Evolutionary conservation across 805 yeast genomes (phyloP), one percentile per base, ranked within the genome.

Genomic region (Nakazawaea peltata): DNA sequence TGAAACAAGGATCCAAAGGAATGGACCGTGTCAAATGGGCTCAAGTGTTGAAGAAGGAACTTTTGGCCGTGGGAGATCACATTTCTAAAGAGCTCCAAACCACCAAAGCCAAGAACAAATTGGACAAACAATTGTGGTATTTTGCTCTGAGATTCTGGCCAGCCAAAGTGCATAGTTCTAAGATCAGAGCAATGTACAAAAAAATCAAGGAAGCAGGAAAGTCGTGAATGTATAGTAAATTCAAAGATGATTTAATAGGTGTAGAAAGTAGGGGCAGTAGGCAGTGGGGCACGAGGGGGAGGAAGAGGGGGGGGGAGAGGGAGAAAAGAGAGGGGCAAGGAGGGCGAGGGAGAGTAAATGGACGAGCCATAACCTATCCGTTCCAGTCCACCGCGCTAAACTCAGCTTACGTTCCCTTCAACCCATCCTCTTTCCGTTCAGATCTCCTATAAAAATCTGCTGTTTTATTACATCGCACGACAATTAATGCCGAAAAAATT

Each of bases 101-200:
- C 27, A 48, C 41, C 16, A 30, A 38, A 2, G 69, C 65, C 48
- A 46, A 61, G 39, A n/a, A 16, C 15, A 16, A 14, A 8, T 26
- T 30, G 23, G 62, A 65, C 39, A 78, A 71, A 51, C 92, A 85
- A 48, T 57, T 86, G 40, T 86, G 96, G 95, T 72, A 82, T 21
- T 85, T 80, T 53, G 85, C 92, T 4, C 69, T 87, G 15, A 69
- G 73, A 36, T 86, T 77, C 60, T 86, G 96, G 96, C 96, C 96
- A 2, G 82, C 77, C 3, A 71, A 72, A 42, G 95, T 79, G n/a
- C 74, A 81, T 28, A 79, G 90, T 41, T 57, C 65, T 26, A 81
- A 81, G 59, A 73, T 86, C 42, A 67, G 69, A 49, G 77, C 73
- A 21, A 86, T 87, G 95, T 87, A 84, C 56, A 67, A 61, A 41